Evolutionary conservation across 257 asterid genomes (phyloP).

Genomic region (Knoxia roxburghii): DNA sequence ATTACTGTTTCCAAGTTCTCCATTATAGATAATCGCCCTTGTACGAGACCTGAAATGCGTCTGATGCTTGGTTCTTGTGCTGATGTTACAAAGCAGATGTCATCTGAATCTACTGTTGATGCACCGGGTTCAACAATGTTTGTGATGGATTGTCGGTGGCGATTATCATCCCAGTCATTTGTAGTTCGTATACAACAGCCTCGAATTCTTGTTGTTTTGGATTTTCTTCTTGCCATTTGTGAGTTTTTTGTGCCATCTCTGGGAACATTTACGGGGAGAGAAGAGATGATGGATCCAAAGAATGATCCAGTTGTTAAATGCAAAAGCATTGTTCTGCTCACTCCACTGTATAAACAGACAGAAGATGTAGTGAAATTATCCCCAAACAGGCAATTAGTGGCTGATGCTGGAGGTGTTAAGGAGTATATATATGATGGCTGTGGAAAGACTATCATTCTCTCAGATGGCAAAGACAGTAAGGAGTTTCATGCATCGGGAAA

Average conservation of each 20-base stretch:
- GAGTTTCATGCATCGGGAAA: conserved; percentile 40
- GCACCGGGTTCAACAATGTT: conserved; percentile 85
- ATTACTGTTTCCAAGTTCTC: conserved; percentile 85
- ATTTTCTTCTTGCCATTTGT: conserved; percentile 83
- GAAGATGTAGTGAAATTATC: conserved; percentile 77
- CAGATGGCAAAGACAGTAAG: conserved; percentile 48
- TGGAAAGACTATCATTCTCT: conserved; percentile 74
- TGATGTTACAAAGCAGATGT: conserved; percentile 59
- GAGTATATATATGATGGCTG: conserved; percentile 91
- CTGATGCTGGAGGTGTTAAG: conserved; percentile 74
- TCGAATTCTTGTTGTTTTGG: conserved; percentile 90
- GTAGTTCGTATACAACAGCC: conserved; percentile 97
- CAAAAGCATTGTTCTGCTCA: conserved; percentile 59
- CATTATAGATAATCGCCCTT: conserved; percentile 84
- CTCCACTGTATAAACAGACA: conserved; percentile 54
- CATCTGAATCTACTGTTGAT: conserved; percentile 49
- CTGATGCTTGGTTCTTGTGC: conserved; percentile 97
- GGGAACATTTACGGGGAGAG: conserved; percentile 94
- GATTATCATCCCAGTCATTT: conserved; percentile 79
- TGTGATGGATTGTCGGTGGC: conserved; percentile 98
- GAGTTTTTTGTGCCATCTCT: conserved; percentile 95
- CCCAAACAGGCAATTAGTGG: conserved; percentile 74
- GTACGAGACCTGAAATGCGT: conserved; percentile 92
- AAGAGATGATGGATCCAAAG: conserved; percentile 87
- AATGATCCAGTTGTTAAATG: conserved; percentile 78